A percentile compares a stretch with the other conserved stretches of the same genome.
These are phyloP conservation scores for Coemansia sp. DNA, from an alignment of 371 early-diverging fungal species.

Conservation along the genomic window DNA sequence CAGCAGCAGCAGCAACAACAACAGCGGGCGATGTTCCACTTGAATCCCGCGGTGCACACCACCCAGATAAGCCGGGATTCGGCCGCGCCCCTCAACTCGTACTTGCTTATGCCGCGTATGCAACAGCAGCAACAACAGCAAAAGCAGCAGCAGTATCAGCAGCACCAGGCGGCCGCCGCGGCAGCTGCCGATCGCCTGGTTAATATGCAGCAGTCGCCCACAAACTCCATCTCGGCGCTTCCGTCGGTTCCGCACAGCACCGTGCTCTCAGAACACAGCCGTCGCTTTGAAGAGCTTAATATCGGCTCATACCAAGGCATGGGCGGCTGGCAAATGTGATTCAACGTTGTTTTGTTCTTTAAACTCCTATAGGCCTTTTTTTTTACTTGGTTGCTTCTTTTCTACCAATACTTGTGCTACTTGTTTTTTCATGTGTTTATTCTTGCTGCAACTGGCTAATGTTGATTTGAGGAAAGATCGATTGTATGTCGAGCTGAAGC, in stretches of 20 bases:
- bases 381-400: too few species aligned
- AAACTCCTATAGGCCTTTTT: too few species aligned
- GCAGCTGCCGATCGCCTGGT: too few species aligned
- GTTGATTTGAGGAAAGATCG: background rate
- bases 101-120: constrained; percentile 27
- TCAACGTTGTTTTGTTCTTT: too few species aligned
- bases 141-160: background rate
- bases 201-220: constrained; percentile 10
- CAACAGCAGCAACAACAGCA: constrained; percentile 12
- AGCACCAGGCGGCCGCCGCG: background rate
- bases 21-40: constrained; percentile 14
- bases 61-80: constrained; percentile 20
- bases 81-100: constrained; percentile 17
- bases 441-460: background rate
- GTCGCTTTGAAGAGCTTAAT: constrained; percentile 31
- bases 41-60: constrained; percentile 15
- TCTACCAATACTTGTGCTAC: too few species aligned
- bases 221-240: constrained; percentile 7
- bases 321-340: constrained; percentile 15
- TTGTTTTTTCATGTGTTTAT: too few species aligned
- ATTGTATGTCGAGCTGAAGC: too few species aligned
- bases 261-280: constrained; percentile 3
- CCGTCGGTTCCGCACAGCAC: constrained; percentile 14
- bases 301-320: constrained; percentile 30
- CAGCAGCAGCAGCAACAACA: constrained; percentile 11